Evolutionary conservation across 1,284 basidiomycete species (phyloP), one percentile per base, ranked within the genome.

Genomic region (Bondarzewia mesenterica): DNA sequence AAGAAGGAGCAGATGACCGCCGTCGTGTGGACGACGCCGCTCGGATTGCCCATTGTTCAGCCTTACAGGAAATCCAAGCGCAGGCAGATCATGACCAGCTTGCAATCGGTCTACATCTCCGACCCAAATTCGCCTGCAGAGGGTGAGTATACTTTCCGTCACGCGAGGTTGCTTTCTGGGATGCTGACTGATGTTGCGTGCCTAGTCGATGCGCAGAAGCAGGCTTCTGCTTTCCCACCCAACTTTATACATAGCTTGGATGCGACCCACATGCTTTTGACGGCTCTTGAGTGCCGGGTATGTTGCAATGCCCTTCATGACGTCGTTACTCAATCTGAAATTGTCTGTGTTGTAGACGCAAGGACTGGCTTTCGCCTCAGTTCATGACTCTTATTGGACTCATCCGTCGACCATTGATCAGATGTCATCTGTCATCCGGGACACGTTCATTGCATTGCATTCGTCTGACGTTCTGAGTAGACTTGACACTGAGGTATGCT

Each of bases 301-400:
- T 53, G 80, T 71, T 27, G 32, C 27, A 12, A 15, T 23, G 6
- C 20, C 49, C 50, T 35, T 44, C 20, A 38, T 15, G 23, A 38
- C 23, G 36, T n/a, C n/a, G 14, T 43, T n/a, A 15, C 25, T 27
- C 12, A 21, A 14, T 27, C 36, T 7, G 43, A 25, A 29, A 44
- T 59, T 42, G 60, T 35, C 4, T 44, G 41, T 21, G 4, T 45
- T 45, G 18, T 51, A 89, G 84, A 75, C 80, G 16, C 75, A 78
- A 59, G 74, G 72, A 42, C 63, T 96, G 51, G 86, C 85, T 0
- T 98, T 98, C 63, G 95, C 94, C 0, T 90, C 92, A 2, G 96
- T 99, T 12, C 95, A 99, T 66, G 96, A 99, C 64, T 97, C 93
- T 1, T 99, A 98, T 71, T 99, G 95, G 95, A 98, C 95, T 6